Evolutionary conservation across 768 basidiomycete species (phyloP).

Genomic region (Boletus edulis): DNA sequence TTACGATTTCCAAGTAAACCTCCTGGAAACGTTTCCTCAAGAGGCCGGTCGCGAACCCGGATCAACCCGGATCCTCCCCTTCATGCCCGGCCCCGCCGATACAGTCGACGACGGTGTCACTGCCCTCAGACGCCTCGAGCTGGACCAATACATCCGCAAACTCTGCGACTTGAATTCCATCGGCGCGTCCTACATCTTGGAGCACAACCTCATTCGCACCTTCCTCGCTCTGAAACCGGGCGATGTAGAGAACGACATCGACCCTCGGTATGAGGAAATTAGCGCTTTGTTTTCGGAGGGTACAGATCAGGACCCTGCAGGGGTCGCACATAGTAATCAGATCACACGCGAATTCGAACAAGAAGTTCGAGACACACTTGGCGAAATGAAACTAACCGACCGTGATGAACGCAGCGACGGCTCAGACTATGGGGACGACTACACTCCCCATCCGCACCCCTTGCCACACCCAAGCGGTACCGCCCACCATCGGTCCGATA

Average conservation of each 20-base stretch:
- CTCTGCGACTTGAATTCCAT: conserved; percentile 68
- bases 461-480: conserved; percentile 33
- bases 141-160: conserved; percentile 84
- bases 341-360: conserved; percentile 37
- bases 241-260: conserved; percentile 70
- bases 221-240: conserved; percentile 88
- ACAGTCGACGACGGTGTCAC: conserved; percentile 84
- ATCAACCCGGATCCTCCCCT: conserved; percentile 79
- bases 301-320: conserved; percentile 37
- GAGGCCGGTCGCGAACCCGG: conserved; percentile 82
- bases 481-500: conserved; percentile 48
- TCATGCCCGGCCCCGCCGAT: conserved; percentile 93
- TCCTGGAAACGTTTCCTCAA: conserved; percentile 82
- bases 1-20: conserved; percentile 91
- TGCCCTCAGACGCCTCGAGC: conserved; percentile 71
- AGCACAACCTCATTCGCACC: conserved; percentile 72
- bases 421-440: conserved; percentile 64
- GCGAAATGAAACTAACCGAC: conserved; percentile 46
- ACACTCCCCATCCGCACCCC: conserved; percentile 34
- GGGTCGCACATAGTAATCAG: conserved; percentile 22
- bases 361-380: conserved; percentile 50
- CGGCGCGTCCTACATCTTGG: conserved; percentile 76
- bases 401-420: conserved; percentile 53
- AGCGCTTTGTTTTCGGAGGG: conserved; percentile 46
- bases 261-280: conserved; percentile 58